Percentiles rank a stretch among this genome's conserved stretches.
Conservation (phyloP, 768 basidiomycete species). For the Harrya chromipes region DNA sequence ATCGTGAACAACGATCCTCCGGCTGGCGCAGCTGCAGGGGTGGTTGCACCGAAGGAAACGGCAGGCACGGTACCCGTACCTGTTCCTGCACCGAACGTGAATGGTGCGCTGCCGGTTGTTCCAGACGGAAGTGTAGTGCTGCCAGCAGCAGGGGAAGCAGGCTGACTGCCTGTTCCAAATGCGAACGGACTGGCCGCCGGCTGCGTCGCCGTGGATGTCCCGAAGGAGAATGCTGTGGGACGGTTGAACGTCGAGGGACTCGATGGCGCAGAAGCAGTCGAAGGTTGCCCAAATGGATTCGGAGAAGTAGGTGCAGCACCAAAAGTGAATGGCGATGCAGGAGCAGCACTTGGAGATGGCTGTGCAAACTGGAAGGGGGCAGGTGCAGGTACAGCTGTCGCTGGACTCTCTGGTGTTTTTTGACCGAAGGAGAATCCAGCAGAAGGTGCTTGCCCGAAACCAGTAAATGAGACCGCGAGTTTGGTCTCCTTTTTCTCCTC, state of each 20-base stretch:
- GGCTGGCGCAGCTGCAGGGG: constrained; percentile 31
- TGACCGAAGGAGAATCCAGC: constrained; percentile 49
- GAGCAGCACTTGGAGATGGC: constrained; percentile 35
- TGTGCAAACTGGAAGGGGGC: constrained; percentile 50
- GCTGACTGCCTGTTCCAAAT: constrained; percentile 53
- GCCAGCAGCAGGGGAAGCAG: constrained; percentile 52
- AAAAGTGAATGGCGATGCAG: constrained; percentile 45
- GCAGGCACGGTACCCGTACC: constrained; percentile 36
- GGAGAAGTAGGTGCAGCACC: constrained; percentile 36
- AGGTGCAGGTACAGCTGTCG: constrained; percentile 35
- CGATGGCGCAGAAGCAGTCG: constrained; percentile 46
- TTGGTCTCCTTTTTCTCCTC: constrained; percentile 47
- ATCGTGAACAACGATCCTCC: constrained; percentile 52
- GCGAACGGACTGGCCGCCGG: constrained; percentile 37
- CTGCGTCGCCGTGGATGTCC: constrained; percentile 37
- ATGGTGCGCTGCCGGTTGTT: constrained; percentile 27
- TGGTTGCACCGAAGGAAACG: constrained; percentile 38
- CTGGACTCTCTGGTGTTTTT: constrained; percentile 37
- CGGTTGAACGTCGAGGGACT: constrained; percentile 60
- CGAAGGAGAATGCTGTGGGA: constrained; percentile 45
- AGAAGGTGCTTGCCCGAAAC: constrained; percentile 45
- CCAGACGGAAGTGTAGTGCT: constrained; percentile 30
- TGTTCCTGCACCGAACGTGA: constrained; percentile 37
- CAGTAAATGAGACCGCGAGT: constrained; percentile 39
- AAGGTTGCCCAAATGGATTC: constrained; percentile 42